Base-by-base conservation (phyloP, 2,329 filamentous ascomycete species). In the Elsinoe ampelina region DNA sequence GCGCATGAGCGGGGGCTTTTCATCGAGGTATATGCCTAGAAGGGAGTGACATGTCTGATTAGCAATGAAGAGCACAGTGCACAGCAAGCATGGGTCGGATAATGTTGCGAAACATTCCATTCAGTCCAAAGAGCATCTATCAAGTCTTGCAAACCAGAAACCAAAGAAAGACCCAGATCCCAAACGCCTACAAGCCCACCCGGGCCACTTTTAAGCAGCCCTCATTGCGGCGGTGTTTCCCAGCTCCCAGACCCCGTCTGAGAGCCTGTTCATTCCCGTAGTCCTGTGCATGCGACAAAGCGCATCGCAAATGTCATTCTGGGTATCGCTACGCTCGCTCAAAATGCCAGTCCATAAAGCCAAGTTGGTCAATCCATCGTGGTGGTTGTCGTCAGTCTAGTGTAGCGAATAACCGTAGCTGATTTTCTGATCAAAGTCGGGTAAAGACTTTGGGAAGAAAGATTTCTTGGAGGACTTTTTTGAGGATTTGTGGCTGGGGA, bases 111-210 rank as follows among this genome's bases (percentile, higher is more conserved):
- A 50, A 26, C 26, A 10, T 50, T 50, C 26, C 41, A 45, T 45
- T 45, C 20, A 26, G 41, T 20, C 30, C 41, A 26, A 22, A 26
- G 39, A 45, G 39, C 41, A 45, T 22, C 19, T 45, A 13, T 45
- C 41, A 45, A 45, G 30, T 17, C 41, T 30, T 30, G 26, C 26
- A 30, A 30, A 30, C 26, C 26, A 30, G 7, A 30, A 30, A 8
- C 8, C 39, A 42, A n/a, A 45, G 17, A 8, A 12, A n/a, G n/a
- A 26, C 3, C 39, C 5, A 15, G 3, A 8, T 45, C 20, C 41
- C 20, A 45, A 45, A 26, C 45, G n/a, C 45, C 45, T 35, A 36
- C 32, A 15, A 39, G 34, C 48, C 48, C 48, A 39, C 48, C 34
- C 48, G 19, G 48, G 48, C 32, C 48, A n/a, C 5, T 13, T 39